Evolutionary conservation across 1,284 basidiomycete genomes (phyloP).

Genomic region (Tremellales sp.): DNA sequence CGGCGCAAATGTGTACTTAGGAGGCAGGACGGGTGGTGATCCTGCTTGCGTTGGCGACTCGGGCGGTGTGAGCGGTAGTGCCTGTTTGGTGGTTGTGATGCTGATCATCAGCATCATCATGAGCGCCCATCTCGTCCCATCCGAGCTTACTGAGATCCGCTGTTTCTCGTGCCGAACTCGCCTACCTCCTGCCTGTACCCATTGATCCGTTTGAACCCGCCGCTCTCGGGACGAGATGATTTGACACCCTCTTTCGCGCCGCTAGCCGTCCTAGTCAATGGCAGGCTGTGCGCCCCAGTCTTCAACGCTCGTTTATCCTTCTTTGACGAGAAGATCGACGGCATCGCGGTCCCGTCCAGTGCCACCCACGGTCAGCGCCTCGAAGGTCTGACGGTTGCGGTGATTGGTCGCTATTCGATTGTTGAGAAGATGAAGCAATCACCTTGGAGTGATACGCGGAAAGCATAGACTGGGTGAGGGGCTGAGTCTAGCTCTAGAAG

Average conservation of each 20-base stretch:
- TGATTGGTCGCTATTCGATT: too few species aligned
- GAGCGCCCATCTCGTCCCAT: too few species aligned
- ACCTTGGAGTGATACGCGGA: too few species aligned
- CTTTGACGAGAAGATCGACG: neutral
- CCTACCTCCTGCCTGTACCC: conserved; percentile 1
- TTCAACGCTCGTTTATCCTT: neutral
- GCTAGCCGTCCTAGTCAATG: too few species aligned
- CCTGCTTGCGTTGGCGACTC: conserved; percentile 4
- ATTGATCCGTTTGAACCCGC: neutral
- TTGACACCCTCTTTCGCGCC: too few species aligned
- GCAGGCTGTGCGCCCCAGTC: too few species aligned
- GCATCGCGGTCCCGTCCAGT: too few species aligned
- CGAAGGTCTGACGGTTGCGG: too few species aligned
- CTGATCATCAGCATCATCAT: neutral
- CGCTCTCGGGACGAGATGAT: neutral
- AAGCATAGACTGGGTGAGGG: too few species aligned
- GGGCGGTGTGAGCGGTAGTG: conserved; percentile 8
- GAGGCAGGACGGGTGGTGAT: conserved; percentile 21
- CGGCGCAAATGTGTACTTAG: conserved; percentile 32
- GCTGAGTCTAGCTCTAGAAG: too few species aligned
- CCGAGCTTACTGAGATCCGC: neutral
- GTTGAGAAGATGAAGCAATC: too few species aligned
- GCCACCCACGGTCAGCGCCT: too few species aligned
- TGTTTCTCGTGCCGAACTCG: neutral
- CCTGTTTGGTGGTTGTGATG: neutral